phyloP scores from a whole-genome alignment of 805 yeast genomes.

The Zygosaccharomyces pseudorouxii region DNA sequence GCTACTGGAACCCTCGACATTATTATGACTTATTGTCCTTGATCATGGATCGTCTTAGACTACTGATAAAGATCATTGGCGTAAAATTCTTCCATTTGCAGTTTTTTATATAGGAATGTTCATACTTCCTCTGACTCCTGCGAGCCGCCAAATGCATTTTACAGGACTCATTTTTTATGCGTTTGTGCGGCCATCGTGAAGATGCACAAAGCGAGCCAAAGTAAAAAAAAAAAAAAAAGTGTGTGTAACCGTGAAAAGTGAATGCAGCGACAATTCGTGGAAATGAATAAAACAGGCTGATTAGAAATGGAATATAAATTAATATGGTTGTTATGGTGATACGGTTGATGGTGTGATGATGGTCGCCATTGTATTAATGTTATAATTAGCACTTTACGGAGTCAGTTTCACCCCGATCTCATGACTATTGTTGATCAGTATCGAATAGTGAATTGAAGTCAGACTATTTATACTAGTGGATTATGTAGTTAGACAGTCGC shows the following conservation, averaged over 20 bases:
- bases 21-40: not conserved
- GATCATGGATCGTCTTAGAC: not conserved
- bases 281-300: not conserved
- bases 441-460: too few relatives aligned
- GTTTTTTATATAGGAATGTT: not conserved
- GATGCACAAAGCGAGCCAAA: not conserved
- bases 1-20: not conserved
- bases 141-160: slow-evolving; percentile 1
- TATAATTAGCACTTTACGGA: too few relatives aligned
- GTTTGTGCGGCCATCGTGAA: not conserved
- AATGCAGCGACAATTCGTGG: not conserved
- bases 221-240: not conserved
- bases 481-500: too few relatives aligned
- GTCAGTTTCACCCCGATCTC: too few relatives aligned
- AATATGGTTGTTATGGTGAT: not conserved
- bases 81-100: not conserved
- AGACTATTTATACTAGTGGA: too few relatives aligned
- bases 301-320: not conserved
- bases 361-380: too few relatives aligned
- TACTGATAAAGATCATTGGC: not conserved
- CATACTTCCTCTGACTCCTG: not conserved
- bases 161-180: not conserved
- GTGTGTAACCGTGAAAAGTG: not conserved
- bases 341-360: not conserved
- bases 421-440: too few relatives aligned